phyloP scores from a whole-genome alignment of 169 alveolate species.

The Eimeria falciformis region DNA sequence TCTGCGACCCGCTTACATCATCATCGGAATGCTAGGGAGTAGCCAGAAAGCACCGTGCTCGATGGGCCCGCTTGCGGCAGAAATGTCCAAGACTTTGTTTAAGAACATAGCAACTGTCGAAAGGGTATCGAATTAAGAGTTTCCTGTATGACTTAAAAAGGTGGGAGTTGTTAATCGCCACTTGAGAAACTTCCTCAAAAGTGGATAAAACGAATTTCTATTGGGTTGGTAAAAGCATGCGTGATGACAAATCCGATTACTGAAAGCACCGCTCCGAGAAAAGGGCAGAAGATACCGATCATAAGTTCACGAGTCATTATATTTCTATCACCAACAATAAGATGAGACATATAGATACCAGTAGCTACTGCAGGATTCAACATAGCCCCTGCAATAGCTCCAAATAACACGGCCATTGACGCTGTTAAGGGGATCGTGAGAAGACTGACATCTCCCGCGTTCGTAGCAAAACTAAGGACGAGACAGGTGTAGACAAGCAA shows the following conservation, averaged over 20 bases:
- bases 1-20: too few species aligned
- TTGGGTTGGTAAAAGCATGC: conserved; percentile 72
- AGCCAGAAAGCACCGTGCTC: too few species aligned
- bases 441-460: conserved; percentile 69
- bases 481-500: conserved; percentile 73
- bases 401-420: conserved; percentile 63
- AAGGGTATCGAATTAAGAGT: too few species aligned
- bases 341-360: conserved; percentile 73
- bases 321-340: conserved; percentile 37
- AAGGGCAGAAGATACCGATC: conserved; percentile 72
- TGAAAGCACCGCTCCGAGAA: conserved; percentile 74
- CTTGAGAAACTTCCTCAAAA: not conserved
- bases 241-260: conserved; percentile 73
- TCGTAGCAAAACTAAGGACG: conserved; percentile 65
- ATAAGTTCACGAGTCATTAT: conserved; percentile 48
- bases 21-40: too few species aligned
- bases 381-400: conserved; percentile 76
- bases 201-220: conserved; percentile 72
- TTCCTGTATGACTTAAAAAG: too few species aligned
- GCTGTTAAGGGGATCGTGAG: conserved; percentile 73
- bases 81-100: too few species aligned
- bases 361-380: conserved; percentile 77
- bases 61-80: too few species aligned
- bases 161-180: not conserved
- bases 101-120: too few species aligned